These are phyloP conservation scores for Entamoeba histolytica DNA, from an alignment of 208 protist species.

Conservation along the genomic window DNA sequence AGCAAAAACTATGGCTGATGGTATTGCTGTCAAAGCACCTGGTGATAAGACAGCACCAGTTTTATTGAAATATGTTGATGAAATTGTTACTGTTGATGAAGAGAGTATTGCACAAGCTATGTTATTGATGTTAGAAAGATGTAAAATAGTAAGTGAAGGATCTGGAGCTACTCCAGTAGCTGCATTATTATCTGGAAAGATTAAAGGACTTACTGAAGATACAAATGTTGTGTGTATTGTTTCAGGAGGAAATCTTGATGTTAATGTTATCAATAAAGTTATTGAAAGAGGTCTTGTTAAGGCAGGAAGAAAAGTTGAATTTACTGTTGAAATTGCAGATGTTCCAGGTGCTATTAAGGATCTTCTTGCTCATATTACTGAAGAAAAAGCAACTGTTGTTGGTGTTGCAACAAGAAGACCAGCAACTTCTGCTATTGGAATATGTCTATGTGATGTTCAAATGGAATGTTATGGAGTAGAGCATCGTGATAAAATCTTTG, in stretches of 20 bases:
- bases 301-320: not conserved
- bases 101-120: not conserved
- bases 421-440: not conserved
- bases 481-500: not conserved
- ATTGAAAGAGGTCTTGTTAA: not conserved
- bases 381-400: not conserved
- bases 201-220: not conserved
- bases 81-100: not conserved
- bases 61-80: not conserved
- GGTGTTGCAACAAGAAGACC: not conserved
- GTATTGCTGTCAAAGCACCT: not conserved
- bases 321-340: not conserved
- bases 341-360: not conserved
- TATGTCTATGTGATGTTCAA: not conserved
- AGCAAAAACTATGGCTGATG: not conserved
- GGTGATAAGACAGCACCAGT: not conserved
- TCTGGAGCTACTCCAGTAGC: not conserved
- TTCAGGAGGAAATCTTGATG: not conserved
- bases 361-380: not conserved
- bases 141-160: conserved; percentile 1
- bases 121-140: not conserved
- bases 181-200: not conserved
- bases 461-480: not conserved
- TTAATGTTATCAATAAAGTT: not conserved
- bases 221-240: not conserved